phyloP scores from a whole-genome alignment of 495 filamentous ascomycete genomes.

The Trichoderma erinaceum region DNA sequence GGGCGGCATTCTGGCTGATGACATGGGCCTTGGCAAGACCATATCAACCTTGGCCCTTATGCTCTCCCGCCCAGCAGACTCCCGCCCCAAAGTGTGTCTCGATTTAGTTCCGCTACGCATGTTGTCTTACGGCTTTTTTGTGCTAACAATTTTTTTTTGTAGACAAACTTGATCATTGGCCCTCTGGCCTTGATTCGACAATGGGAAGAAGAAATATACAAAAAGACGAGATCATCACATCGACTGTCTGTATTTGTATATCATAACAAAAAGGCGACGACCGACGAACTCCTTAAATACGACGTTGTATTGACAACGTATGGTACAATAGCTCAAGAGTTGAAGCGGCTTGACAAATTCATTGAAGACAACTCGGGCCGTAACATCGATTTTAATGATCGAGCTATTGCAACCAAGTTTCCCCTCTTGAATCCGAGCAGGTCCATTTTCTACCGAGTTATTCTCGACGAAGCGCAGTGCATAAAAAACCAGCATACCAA shows the following conservation, averaged over 20 bases:
- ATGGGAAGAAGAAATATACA: constrained; percentile 80
- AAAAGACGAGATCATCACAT: constrained; percentile 56
- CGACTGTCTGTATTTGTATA: constrained; percentile 60
- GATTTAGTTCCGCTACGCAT: not conserved
- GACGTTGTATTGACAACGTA: constrained; percentile 92
- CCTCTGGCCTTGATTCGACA: constrained; percentile 84
- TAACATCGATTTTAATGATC: constrained; percentile 19
- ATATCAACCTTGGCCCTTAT: constrained; percentile 84
- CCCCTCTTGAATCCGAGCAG: constrained; percentile 56
- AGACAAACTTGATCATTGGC: constrained; percentile 82
- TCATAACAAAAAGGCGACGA: constrained; percentile 55
- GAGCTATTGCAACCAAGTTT: constrained; percentile 34
- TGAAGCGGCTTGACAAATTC: constrained; percentile 41
- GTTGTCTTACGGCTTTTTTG: not conserved
- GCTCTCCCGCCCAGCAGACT: constrained; percentile 57
- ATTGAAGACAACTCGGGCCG: constrained; percentile 23
- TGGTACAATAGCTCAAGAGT: constrained; percentile 67
- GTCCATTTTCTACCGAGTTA: constrained; percentile 72
- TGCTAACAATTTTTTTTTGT: constrained; percentile 19
- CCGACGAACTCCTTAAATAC: constrained; percentile 55
- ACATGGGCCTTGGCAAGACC: constrained; percentile 97
- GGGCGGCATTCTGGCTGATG: constrained; percentile 82
- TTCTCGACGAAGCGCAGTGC: constrained; percentile 89
- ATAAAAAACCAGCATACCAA: constrained; percentile 83
- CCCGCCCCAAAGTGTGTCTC: constrained; percentile 33